A percentile compares a stretch with the other conserved stretches of the same genome.
Conservation (phyloP, 1,284 basidiomycete genomes). For the Puccinia horiana region DNA sequence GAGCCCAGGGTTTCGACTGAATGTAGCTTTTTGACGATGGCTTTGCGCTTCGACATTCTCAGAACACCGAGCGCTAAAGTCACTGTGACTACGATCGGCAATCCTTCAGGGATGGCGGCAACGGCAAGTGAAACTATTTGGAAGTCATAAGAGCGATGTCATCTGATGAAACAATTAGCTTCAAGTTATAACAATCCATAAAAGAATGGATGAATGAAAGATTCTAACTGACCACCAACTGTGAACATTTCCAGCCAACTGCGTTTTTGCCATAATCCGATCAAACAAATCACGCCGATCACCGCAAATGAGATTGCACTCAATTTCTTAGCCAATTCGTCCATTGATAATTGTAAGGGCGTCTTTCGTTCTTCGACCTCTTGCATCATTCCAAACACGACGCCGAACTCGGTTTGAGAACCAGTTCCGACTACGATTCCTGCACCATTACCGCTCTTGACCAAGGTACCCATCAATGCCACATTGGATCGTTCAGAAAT, state of each 20-base stretch:
- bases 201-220: constrained; percentile 5
- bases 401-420: constrained; percentile 85
- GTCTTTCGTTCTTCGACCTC: constrained; percentile 93
- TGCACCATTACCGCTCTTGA: constrained; percentile 82
- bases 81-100: constrained; percentile 96
- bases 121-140: constrained; percentile 84
- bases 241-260: constrained; percentile 98
- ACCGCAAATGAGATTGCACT: constrained; percentile 86
- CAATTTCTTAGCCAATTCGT: constrained; percentile 89
- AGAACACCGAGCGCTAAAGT: constrained; percentile 88
- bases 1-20: constrained; percentile 91
- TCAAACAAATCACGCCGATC: constrained; percentile 88
- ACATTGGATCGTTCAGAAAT: constrained; percentile 85
- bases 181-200: background rate
- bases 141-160: constrained; percentile 3
- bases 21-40: constrained; percentile 94
- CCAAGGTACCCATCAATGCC: constrained; percentile 94
- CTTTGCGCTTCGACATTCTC: constrained; percentile 88
- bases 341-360: constrained; percentile 91
- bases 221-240: constrained; percentile 75
- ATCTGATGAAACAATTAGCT: constrained; percentile 6
- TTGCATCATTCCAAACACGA: constrained; percentile 98
- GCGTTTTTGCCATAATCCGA: constrained; percentile 82
- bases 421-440: constrained; percentile 92
- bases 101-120: constrained; percentile 92